phyloP scores from a whole-genome alignment of 2,329 filamentous ascomycete genomes.

The Microcyclosporella mali region DNA sequence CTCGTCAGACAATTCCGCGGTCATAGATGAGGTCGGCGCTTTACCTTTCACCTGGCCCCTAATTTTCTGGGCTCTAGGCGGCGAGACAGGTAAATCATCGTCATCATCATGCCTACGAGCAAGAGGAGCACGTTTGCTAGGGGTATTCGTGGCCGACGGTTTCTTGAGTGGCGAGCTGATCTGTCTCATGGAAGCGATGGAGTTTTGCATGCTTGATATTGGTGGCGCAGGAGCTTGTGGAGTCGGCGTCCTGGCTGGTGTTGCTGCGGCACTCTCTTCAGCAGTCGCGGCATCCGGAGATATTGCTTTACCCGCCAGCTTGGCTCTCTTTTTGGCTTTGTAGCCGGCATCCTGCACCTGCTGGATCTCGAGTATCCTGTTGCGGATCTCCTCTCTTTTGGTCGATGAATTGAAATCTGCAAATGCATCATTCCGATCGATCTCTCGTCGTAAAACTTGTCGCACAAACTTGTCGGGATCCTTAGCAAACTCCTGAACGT shows the following conservation, averaged over 20 bases:
- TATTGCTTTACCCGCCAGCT: constrained; percentile 7
- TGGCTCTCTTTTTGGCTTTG: constrained; percentile 35
- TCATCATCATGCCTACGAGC: neutral
- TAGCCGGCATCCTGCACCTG: constrained; percentile 46
- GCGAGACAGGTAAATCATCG: neutral
- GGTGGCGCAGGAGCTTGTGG: neutral
- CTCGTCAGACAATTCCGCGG: neutral
- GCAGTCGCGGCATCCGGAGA: no score
- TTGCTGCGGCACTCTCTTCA: no score
- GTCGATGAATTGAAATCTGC: constrained; percentile 48
- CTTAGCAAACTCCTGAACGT: constrained; percentile 73
- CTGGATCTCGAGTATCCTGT: constrained; percentile 59
- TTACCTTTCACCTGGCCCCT: no score
- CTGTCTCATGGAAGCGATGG: neutral
- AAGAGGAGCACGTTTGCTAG: neutral
- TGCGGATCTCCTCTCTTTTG: constrained; percentile 61
- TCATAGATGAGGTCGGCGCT: no score
- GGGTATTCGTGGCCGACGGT: no score
- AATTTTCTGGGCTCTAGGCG: no score
- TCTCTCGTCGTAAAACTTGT: constrained; percentile 59
- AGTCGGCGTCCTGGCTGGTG: no score
- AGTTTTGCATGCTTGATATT: neutral
- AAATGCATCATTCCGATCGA: constrained; percentile 53
- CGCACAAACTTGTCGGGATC: constrained; percentile 65
- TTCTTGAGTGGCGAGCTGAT: no score